Percentiles rank a stretch among this genome's conserved stretches.
These are phyloP conservation scores for Candida methanosorbosa DNA, from an alignment of 805 yeast species.

Conservation along the genomic window DNA sequence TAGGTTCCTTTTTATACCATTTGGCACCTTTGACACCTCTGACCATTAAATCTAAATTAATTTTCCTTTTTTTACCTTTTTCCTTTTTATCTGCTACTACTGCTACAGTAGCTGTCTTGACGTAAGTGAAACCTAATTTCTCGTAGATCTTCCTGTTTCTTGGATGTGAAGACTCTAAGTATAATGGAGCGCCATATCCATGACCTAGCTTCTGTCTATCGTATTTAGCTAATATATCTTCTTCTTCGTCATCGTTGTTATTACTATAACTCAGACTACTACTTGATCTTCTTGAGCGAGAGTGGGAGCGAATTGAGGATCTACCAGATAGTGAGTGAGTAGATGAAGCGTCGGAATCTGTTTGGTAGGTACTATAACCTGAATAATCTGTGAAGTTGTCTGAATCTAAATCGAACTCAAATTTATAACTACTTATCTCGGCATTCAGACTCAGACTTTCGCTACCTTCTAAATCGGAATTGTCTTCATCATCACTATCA, in stretches of 20 bases:
- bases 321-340: slow-evolving; percentile 20
- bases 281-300: slow-evolving; percentile 1
- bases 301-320: neutral
- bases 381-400: slow-evolving; percentile 26
- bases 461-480: slow-evolving; percentile 1
- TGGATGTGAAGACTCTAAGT: slow-evolving; percentile 51
- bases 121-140: slow-evolving; percentile 41
- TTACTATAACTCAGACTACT: neutral
- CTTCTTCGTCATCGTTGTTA: slow-evolving; percentile 21
- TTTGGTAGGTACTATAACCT: slow-evolving; percentile 19
- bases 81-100: slow-evolving; percentile 15
- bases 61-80: slow-evolving; percentile 8
- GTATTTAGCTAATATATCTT: slow-evolving; percentile 24
- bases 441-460: slow-evolving; percentile 19
- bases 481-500: slow-evolving; percentile 3
- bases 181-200: slow-evolving; percentile 29
- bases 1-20: slow-evolving; percentile 17
- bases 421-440: slow-evolving; percentile 25
- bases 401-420: slow-evolving; percentile 23
- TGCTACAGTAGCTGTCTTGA: slow-evolving; percentile 26
- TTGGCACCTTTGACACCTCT: slow-evolving; percentile 27
- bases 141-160: slow-evolving; percentile 43
- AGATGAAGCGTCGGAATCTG: slow-evolving; percentile 23
- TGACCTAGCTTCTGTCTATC: slow-evolving; percentile 10
- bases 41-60: slow-evolving; percentile 30